These are phyloP conservation scores for Leccinum sublutescens DNA, from an alignment of 768 basidiomycete genomes.

Conservation along the genomic window DNA sequence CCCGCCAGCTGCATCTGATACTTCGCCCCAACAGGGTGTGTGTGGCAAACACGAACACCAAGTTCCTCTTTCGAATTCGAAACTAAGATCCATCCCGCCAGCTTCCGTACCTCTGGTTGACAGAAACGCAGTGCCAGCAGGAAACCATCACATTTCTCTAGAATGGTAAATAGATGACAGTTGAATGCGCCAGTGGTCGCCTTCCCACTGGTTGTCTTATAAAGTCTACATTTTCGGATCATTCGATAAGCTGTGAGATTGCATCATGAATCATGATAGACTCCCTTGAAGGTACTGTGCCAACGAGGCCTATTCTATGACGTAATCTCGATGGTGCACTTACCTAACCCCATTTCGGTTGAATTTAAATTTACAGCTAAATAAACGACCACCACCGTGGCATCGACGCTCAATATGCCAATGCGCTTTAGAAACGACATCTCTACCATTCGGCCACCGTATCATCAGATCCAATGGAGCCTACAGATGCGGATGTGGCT, in stretches of 20 bases:
- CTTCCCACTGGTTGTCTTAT: too few species aligned
- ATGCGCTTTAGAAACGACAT: conserved; percentile 29
- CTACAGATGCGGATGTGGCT: conserved; percentile 50
- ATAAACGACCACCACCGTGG: conserved; percentile 21
- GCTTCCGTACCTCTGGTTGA: conserved; percentile 37
- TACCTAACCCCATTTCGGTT: conserved; percentile 11
- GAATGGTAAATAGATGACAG: too few species aligned
- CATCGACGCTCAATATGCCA: conserved; percentile 25
- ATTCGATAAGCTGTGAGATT: too few species aligned
- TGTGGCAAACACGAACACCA: background rate
- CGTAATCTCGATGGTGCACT: background rate
- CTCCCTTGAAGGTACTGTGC: too few species aligned
- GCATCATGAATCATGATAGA: too few species aligned
- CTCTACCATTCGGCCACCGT: conserved; percentile 3
- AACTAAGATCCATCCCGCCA: conserved; percentile 11
- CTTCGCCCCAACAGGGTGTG: conserved; percentile 40
- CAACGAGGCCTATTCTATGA: background rate
- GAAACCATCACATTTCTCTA: conserved; percentile 11
- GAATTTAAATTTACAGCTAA: background rate
- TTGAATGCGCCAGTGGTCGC: too few species aligned
- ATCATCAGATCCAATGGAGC: conserved; percentile 25
- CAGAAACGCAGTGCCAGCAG: conserved; percentile 32
- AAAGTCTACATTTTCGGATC: too few species aligned
- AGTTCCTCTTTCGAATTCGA: background rate
- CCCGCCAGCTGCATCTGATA: conserved; percentile 27